Conservation (phyloP, 2,329 filamentous ascomycete species). For the Sporothrix globosa region DNA sequence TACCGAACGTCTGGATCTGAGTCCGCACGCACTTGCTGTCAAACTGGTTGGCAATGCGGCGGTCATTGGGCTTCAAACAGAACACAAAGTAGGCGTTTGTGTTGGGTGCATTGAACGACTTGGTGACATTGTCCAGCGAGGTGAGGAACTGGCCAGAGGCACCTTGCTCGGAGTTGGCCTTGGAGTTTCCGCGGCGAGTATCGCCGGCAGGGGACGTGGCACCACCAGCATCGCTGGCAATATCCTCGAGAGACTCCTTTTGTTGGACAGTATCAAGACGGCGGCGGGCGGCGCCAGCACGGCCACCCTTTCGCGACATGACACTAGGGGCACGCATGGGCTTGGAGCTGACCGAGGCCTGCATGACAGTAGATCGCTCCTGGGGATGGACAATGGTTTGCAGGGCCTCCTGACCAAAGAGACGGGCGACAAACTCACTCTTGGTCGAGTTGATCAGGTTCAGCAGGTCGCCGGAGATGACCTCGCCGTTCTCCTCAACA, state of each 20-base stretch:
- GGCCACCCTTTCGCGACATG: constrained; percentile 70
- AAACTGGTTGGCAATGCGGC: constrained; percentile 96
- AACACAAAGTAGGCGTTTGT: constrained; percentile 96
- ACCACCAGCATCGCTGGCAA: constrained; percentile 48
- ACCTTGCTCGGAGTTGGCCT: constrained; percentile 66
- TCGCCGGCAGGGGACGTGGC: constrained; percentile 43
- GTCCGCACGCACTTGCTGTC: constrained; percentile 97
- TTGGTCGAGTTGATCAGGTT: constrained; percentile 88
- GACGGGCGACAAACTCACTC: constrained; percentile 82
- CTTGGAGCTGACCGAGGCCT: constrained; percentile 94
- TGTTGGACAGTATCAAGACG: constrained; percentile 43
- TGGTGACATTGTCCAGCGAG: constrained; percentile 86
- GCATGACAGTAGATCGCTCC: constrained; percentile 87
- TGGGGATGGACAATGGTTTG: constrained; percentile 92
- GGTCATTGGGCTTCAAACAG: constrained; percentile 95
- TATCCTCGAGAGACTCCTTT: constrained; percentile 52
- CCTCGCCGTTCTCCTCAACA: constrained; percentile 92
- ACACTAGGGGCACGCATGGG: constrained; percentile 91
- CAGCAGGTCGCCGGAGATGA: constrained; percentile 93
- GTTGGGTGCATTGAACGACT: constrained; percentile 77
- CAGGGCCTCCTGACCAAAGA: constrained; percentile 95
- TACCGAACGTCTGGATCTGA: constrained; percentile 92
- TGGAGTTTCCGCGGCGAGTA: constrained; percentile 37
- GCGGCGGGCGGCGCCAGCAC: constrained; percentile 38
- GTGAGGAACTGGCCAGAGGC: constrained; percentile 91